These are phyloP conservation scores for Calamus simplicifolius DNA, from an alignment of 176 grass and related monocot genomes.

Conservation along the genomic window DNA sequence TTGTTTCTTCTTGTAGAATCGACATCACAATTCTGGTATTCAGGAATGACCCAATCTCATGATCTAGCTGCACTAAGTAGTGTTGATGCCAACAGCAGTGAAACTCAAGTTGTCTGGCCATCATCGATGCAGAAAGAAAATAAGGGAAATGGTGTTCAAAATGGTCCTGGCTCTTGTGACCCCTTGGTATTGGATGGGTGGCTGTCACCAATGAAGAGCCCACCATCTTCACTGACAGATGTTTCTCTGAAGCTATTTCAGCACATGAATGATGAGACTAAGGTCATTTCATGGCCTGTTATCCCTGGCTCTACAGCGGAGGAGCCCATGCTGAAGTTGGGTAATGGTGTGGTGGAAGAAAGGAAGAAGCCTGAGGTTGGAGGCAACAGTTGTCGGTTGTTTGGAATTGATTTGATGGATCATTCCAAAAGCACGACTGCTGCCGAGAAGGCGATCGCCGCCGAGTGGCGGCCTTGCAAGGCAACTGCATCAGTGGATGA, in stretches of 20 bases:
- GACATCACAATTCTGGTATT: constrained; percentile 38
- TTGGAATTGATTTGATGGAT: constrained; percentile 48
- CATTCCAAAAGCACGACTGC: constrained; percentile 1
- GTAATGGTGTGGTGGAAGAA: constrained; percentile 16
- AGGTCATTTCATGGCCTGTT: constrained; percentile 1
- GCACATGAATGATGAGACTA: constrained; percentile 19
- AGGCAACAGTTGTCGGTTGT: constrained; percentile 28
- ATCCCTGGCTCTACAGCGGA: constrained; percentile 15
- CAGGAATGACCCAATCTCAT: constrained; percentile 33
- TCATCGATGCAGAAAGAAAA: constrained; percentile 12
- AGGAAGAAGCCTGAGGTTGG: constrained; percentile 16
- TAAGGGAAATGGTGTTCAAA: constrained; percentile 20
- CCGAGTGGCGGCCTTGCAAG: background rate
- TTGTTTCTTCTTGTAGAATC: constrained; percentile 29
- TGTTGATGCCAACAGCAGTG: constrained; percentile 28
- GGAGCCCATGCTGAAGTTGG: constrained; percentile 20
- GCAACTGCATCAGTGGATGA: background rate
- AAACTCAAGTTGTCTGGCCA: constrained; percentile 35
- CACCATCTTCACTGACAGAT: constrained; percentile 23
- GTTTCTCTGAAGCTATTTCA: constrained; percentile 40
- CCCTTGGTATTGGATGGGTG: constrained; percentile 26
- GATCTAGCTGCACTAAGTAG: constrained; percentile 26
- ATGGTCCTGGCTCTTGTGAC: constrained; percentile 32
- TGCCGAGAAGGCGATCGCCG: constrained; percentile 2
- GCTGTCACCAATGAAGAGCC: constrained; percentile 26